Percentiles rank a stretch among this genome's conserved stretches.
phyloP scores from a whole-genome alignment of 108 stramenopile genomes.

The Ochromonas danica region DNA sequence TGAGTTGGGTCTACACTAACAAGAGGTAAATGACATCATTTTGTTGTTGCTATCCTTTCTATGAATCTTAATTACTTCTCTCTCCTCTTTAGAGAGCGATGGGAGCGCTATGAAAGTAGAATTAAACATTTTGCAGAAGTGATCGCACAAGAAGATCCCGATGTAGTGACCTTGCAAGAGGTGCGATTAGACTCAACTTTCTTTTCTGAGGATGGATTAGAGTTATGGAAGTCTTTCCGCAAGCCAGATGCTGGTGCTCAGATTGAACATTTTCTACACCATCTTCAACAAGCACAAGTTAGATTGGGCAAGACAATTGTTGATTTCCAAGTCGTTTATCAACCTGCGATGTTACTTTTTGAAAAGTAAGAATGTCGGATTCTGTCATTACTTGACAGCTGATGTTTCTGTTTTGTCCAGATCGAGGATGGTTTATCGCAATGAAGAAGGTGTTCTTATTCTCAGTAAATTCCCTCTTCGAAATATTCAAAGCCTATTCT shows the following conservation, averaged over 20 bases:
- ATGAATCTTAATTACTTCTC: background rate
- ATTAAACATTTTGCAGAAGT: conserved; percentile 20
- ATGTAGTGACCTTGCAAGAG: conserved; percentile 27
- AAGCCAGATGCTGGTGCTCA: background rate
- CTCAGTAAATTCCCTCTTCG: conserved; percentile 3
- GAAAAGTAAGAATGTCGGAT: background rate
- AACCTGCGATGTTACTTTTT: conserved; percentile 12
- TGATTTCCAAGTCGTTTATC: background rate
- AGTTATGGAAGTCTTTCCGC: background rate
- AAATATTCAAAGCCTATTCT: background rate
- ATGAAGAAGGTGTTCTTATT: conserved; percentile 19
- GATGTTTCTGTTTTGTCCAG: background rate
- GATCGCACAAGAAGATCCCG: conserved; percentile 23
- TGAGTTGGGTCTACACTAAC: background rate
- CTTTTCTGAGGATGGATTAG: background rate
- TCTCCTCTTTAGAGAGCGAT: conserved; percentile 5
- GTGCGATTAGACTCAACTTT: conserved; percentile 28
- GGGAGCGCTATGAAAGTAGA: conserved; percentile 7
- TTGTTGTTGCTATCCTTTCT: background rate
- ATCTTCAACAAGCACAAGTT: background rate
- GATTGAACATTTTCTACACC: background rate
- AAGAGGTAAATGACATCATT: conserved; percentile 5
- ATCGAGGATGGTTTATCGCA: background rate
- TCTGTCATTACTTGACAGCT: background rate
- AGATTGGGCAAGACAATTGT: background rate